These are phyloP conservation scores for Phyllosticta ampelicida DNA, from an alignment of 2,329 filamentous ascomycete species.

Conservation along the genomic window DNA sequence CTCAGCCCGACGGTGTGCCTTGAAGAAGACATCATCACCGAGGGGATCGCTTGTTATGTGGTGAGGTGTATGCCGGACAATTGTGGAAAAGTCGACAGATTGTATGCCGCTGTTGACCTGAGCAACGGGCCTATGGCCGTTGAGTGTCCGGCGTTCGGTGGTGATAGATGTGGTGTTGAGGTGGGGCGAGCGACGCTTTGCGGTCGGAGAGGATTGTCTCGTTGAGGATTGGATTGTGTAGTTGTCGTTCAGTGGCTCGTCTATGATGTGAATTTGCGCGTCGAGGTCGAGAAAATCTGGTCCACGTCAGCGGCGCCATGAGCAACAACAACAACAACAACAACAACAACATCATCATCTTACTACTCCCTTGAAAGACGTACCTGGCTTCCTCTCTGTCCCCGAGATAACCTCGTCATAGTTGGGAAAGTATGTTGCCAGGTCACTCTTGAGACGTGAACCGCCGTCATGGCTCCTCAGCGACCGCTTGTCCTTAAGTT, in stretches of 20 bases:
- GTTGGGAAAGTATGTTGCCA: constrained; percentile 82
- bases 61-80: constrained; percentile 24
- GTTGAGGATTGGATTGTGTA: neutral
- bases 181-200: constrained; percentile 1
- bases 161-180: constrained; percentile 4
- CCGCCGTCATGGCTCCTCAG: constrained; percentile 76
- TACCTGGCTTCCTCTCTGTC: constrained; percentile 67
- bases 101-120: constrained; percentile 16
- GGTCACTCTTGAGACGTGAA: constrained; percentile 78
- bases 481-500: constrained; percentile 54
- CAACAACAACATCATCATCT: too few relatives aligned
- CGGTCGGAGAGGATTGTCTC: neutral
- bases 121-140: constrained; percentile 10
- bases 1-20: constrained; percentile 50
- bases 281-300: constrained; percentile 62
- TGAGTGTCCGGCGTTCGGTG: neutral
- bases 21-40: constrained; percentile 44
- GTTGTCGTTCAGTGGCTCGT: constrained; percentile 35
- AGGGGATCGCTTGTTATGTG: constrained; percentile 41
- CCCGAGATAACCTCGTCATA: constrained; percentile 92
- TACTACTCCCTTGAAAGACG: constrained; percentile 18
- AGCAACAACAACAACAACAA: neutral
- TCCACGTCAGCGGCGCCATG: constrained; percentile 11
- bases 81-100: constrained; percentile 33
- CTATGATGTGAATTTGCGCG: constrained; percentile 61